These are phyloP conservation scores for Capronia americana DNA, from an alignment of 2,329 filamentous ascomycete species.

Conservation along the genomic window DNA sequence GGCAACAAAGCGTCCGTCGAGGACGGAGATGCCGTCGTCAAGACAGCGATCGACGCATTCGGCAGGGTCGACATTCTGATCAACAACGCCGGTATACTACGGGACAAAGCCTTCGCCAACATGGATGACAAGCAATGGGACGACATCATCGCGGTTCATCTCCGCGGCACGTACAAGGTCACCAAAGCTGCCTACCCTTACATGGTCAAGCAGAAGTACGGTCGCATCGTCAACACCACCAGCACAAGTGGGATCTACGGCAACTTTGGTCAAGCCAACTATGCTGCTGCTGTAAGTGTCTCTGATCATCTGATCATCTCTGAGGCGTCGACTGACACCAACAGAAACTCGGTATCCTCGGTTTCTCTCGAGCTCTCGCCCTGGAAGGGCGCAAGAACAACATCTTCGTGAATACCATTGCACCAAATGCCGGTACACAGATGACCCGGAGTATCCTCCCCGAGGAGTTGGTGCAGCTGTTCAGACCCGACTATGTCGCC, in stretches of 20 bases:
- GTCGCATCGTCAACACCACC: conserved; percentile 94
- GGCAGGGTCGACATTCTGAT: conserved; percentile 93
- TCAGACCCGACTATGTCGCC: conserved; percentile 98
- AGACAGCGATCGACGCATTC: conserved; percentile 90
- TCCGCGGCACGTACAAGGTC: conserved; percentile 93
- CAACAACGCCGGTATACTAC: conserved; percentile 97
- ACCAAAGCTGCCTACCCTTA: conserved; percentile 98
- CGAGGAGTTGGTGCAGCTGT: conserved; percentile 96
- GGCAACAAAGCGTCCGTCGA: conserved; percentile 93
- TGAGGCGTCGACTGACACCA: conserved; percentile 6
- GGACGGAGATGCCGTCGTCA: conserved; percentile 88
- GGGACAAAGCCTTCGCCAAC: conserved; percentile 97
- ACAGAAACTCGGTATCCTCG: conserved; percentile 88
- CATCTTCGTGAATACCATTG: conserved; percentile 97
- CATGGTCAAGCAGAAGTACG: conserved; percentile 98
- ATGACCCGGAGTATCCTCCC: conserved; percentile 96
- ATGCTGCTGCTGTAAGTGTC: conserved; percentile 77
- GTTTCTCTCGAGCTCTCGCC: conserved; percentile 90
- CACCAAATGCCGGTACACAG: conserved; percentile 92
- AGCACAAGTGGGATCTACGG: conserved; percentile 98
- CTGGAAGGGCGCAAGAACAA: conserved; percentile 96
- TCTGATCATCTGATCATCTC: background rate
- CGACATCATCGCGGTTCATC: conserved; percentile 87
- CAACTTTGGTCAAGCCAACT: conserved; percentile 99
- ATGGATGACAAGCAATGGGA: conserved; percentile 97